Conservation (phyloP, 2,329 filamentous ascomycete genomes). For the Cryphonectria parasitica region DNA sequence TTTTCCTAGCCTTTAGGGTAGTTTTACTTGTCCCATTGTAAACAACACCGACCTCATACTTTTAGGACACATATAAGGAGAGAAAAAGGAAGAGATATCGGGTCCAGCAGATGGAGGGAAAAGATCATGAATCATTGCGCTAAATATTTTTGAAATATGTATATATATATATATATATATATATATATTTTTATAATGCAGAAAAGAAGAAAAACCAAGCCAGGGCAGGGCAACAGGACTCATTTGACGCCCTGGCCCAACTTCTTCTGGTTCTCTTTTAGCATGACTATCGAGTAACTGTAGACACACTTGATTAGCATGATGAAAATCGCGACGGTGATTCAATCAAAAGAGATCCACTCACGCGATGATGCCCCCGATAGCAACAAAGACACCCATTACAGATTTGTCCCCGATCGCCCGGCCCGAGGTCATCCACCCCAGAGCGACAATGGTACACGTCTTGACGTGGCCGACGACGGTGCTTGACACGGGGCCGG, state of each 20-base stretch:
- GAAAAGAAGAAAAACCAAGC: neutral
- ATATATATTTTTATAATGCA: neutral
- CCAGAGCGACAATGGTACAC: conserved; percentile 66
- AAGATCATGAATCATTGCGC: conserved; percentile 6
- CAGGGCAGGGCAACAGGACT: neutral
- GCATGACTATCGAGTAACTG: conserved; percentile 54
- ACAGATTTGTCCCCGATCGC: conserved; percentile 59
- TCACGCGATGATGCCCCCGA: conserved; percentile 62
- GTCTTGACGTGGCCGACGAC: conserved; percentile 70
- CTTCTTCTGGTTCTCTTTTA: conserved; percentile 44
- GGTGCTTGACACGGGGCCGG: conserved; percentile 66
- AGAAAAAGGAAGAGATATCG: neutral
- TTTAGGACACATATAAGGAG: too few relatives aligned
- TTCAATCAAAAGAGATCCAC: conserved; percentile 41
- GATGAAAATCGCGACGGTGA: neutral
- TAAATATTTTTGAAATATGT: neutral
- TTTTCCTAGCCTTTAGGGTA: neutral
- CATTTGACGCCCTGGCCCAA: conserved; percentile 24
- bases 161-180: neutral
- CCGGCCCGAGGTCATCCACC: conserved; percentile 62
- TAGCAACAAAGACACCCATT: conserved; percentile 58
- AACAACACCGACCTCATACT: too few relatives aligned
- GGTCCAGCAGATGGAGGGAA: neutral
- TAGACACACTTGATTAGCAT: conserved; percentile 14
- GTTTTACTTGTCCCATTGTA: too few relatives aligned